A percentile compares a stretch with the other conserved stretches of the same genome.
These are phyloP conservation scores for Raffaelea albimanens DNA, from an alignment of 2,329 filamentous ascomycete species.

Conservation along the genomic window DNA sequence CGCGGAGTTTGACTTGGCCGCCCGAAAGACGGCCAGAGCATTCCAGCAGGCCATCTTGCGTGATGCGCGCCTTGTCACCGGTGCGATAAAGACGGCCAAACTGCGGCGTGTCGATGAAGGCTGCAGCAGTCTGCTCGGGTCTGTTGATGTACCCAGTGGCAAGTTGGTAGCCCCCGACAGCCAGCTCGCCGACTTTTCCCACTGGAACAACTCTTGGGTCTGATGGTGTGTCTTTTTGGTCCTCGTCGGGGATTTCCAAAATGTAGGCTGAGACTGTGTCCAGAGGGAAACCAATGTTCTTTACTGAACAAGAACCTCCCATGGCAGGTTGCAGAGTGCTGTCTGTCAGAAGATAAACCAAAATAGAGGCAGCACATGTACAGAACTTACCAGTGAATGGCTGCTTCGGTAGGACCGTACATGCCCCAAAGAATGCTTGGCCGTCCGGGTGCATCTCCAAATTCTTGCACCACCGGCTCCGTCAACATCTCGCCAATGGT, in stretches of 20 bases:
- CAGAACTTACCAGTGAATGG: conserved; percentile 62
- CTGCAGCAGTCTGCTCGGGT: conserved; percentile 59
- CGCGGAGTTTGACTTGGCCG: conserved; percentile 79
- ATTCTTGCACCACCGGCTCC: conserved; percentile 64
- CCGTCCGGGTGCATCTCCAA: conserved; percentile 48
- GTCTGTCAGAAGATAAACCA: conserved; percentile 24
- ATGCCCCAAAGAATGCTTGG: conserved; percentile 74
- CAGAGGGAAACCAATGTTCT: conserved; percentile 68
- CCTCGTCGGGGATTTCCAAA: conserved; percentile 36
- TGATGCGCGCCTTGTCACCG: conserved; percentile 70
- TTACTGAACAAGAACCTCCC: conserved; percentile 41
- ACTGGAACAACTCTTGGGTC: conserved; percentile 40
- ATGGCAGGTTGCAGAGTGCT: conserved; percentile 64
- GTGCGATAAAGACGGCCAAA: conserved; percentile 73
- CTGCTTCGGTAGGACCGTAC: conserved; percentile 89
- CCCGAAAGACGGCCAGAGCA: conserved; percentile 71
- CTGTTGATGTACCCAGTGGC: conserved; percentile 77
- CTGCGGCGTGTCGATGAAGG: conserved; percentile 54
- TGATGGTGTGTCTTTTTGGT: not conserved
- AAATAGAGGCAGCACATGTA: not conserved
- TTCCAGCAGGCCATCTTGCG: conserved; percentile 61
- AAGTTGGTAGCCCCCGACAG: conserved; percentile 70
- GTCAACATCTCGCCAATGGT: conserved; percentile 95
- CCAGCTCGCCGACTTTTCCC: conserved; percentile 69
- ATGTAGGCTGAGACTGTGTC: conserved; percentile 75